Conservation (phyloP, 768 basidiomycete species). For the Hysterangium stoloniferum region DNA sequence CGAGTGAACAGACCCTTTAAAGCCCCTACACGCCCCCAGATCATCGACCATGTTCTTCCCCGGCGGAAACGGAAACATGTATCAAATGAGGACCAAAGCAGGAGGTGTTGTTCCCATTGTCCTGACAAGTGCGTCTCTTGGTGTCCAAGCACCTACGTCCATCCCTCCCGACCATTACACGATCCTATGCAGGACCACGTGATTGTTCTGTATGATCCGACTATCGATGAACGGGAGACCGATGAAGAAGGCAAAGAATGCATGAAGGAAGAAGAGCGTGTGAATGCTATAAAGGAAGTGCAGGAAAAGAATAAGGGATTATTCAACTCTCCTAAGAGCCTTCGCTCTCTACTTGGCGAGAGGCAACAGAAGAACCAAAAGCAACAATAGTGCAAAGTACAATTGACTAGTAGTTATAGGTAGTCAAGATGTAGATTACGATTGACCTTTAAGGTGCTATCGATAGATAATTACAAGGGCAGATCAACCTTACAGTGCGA, state of each 20-base stretch:
- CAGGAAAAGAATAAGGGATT: conserved; percentile 60
- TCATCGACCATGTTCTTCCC: conserved; percentile 49
- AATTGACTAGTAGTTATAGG: too few relatives aligned
- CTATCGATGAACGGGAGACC: conserved; percentile 86
- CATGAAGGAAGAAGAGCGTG: conserved; percentile 65
- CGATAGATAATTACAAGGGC: too few relatives aligned
- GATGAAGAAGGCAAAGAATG: conserved; percentile 75
- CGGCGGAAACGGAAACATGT: conserved; percentile 81
- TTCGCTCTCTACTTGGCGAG: conserved; percentile 71
- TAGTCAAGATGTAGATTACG: too few relatives aligned
- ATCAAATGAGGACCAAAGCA: conserved; percentile 66
- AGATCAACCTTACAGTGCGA: too few relatives aligned
- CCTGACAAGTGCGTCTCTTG: conserved; percentile 68
- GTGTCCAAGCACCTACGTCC: conserved; percentile 72
- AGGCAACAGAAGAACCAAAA: conserved; percentile 58
- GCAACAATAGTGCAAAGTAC: too few relatives aligned
- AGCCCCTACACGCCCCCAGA: conserved; percentile 43
- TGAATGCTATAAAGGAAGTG: too few relatives aligned
- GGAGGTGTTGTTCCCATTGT: conserved; percentile 51
- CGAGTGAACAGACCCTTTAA: conserved; percentile 80
- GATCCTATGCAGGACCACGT: conserved; percentile 98
- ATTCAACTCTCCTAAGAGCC: conserved; percentile 88
- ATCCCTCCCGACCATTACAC: conserved; percentile 88
- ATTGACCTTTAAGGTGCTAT: too few relatives aligned
- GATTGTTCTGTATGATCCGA: conserved; percentile 95